Percentiles rank a stretch among this genome's conserved stretches.
These are phyloP conservation scores for Phytophthora litchii DNA, from an alignment of 352 stramenopile genomes.

Conservation along the genomic window DNA sequence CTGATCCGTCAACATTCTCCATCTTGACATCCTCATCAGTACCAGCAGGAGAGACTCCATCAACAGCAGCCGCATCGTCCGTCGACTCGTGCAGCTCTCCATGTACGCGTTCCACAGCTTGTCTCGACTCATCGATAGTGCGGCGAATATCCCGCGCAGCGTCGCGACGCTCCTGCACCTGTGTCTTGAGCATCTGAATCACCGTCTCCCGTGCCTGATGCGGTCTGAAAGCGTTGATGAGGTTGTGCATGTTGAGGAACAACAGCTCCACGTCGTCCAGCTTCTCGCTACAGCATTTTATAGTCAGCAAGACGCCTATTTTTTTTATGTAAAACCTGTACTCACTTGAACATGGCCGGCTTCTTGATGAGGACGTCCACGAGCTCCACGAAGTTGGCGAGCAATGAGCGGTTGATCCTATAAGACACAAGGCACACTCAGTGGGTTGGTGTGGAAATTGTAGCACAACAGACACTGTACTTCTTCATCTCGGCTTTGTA, in stretches of 20 bases:
- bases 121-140: constrained; percentile 72
- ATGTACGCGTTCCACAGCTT: constrained; percentile 66
- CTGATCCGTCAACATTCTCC: constrained; percentile 42
- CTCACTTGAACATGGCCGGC: constrained; percentile 82
- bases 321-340: neutral
- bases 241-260: constrained; percentile 91
- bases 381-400: constrained; percentile 86
- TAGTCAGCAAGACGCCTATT: constrained; percentile 2
- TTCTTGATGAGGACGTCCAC: constrained; percentile 85
- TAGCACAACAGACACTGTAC: constrained; percentile 22
- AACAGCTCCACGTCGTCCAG: constrained; percentile 86
- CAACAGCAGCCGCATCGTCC: constrained; percentile 43
- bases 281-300: constrained; percentile 65
- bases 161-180: constrained; percentile 80
- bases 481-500: constrained; percentile 87
- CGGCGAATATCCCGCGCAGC: constrained; percentile 75
- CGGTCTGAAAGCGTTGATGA: constrained; percentile 88
- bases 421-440: neutral
- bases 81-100: constrained; percentile 57
- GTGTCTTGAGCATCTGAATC: constrained; percentile 80
- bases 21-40: constrained; percentile 57
- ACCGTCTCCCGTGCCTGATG: constrained; percentile 87
- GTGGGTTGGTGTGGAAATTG: neutral
- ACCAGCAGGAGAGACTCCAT: constrained; percentile 14
- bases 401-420: constrained; percentile 84